phyloP scores from a whole-genome alignment of 2,329 filamentous ascomycete genomes.

The Penicillium sp. region DNA sequence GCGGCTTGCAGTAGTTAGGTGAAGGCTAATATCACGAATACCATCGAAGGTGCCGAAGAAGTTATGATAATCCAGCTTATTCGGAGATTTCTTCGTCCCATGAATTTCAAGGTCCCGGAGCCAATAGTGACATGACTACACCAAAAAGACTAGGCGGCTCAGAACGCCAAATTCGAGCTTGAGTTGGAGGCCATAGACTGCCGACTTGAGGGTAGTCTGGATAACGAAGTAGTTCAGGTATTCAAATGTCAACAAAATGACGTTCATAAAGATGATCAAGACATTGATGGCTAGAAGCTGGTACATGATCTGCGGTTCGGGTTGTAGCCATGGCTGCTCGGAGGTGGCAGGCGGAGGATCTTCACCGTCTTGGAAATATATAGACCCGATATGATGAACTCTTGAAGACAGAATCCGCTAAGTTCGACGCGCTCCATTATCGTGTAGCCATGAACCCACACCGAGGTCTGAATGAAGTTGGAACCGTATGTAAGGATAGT shows the following conservation, averaged over 20 bases:
- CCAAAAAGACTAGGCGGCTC: no score
- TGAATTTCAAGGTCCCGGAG: no score
- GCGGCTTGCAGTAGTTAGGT: no score
- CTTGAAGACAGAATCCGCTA: slow-evolving; percentile 49
- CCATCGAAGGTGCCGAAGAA: no score
- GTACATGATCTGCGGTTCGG: no score
- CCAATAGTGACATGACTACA: no score
- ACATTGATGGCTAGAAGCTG: not conserved
- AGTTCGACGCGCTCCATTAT: slow-evolving; percentile 49
- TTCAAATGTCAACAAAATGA: not conserved
- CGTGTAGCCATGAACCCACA: slow-evolving; percentile 43
- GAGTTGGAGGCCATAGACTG: not conserved
- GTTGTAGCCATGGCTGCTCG: no score
- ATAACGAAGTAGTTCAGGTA: not conserved
- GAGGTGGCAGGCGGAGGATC: slow-evolving; percentile 41
- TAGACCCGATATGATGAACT: slow-evolving; percentile 50
- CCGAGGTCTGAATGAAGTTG: slow-evolving; percentile 26
- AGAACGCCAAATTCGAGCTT: not conserved
- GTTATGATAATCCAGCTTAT: no score
- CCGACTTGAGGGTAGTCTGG: not conserved
- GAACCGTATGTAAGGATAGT: slow-evolving; percentile 58
- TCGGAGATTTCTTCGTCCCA: no score
- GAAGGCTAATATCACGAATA: no score
- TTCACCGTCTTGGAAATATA: slow-evolving; percentile 59
- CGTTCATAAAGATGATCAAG: not conserved